phyloP scores from a whole-genome alignment of 345 rosid species.

The Bruguiera sexangula region DNA sequence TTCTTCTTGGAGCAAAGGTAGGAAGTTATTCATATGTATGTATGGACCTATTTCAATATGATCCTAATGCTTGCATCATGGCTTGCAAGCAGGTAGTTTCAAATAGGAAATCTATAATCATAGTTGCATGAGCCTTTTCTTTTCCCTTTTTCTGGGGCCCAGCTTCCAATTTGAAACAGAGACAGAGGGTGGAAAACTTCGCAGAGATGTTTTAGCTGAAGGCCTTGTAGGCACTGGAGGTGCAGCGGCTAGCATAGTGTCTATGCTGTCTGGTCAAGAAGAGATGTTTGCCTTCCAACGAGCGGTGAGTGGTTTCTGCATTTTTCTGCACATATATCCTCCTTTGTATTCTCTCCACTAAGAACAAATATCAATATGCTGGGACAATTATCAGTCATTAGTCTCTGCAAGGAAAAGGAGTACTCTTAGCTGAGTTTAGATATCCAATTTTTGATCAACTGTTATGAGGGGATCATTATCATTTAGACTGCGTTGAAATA shows the following conservation, averaged over 20 bases:
- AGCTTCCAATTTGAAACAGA: conserved; percentile 95
- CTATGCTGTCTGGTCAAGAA: conserved; percentile 81
- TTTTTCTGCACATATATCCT: background rate
- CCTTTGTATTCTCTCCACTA: background rate
- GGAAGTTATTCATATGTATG: too few relatives aligned
- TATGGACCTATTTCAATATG: too few relatives aligned
- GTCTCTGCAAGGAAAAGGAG: too few relatives aligned
- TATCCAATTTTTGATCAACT: background rate
- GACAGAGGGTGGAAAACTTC: conserved; percentile 71
- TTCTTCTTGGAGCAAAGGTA: too few relatives aligned
- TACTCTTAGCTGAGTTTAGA: too few relatives aligned
- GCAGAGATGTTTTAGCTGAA: conserved; percentile 69
- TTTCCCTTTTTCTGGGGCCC: conserved; percentile 16
- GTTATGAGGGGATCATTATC: too few relatives aligned
- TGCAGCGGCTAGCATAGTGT: conserved; percentile 56
- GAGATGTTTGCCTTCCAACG: conserved; percentile 92
- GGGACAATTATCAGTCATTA: too few relatives aligned
- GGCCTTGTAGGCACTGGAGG: conserved; percentile 70
- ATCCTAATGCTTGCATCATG: too few relatives aligned
- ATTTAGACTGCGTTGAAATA: background rate
- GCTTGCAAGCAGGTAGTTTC: too few relatives aligned
- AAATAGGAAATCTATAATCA: too few relatives aligned
- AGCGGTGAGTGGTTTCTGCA: conserved; percentile 54
- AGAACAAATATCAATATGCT: background rate
- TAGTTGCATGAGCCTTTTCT: conserved; percentile 1